These are phyloP conservation scores for Nasturtium officinale DNA, from an alignment of 345 rosid species.

Conservation along the genomic window DNA sequence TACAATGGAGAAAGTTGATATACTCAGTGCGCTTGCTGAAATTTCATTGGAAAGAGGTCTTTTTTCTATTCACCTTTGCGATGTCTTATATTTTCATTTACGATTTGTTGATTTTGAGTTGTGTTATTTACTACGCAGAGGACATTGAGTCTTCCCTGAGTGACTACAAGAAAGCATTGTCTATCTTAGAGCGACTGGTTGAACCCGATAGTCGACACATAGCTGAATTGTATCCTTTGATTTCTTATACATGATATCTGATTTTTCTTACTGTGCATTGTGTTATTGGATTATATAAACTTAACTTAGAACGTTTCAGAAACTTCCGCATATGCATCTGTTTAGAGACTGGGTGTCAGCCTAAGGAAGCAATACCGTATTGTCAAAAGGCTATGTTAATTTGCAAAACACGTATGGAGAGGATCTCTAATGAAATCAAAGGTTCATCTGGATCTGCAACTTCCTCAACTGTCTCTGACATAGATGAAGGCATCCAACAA, in stretches of 20 bases:
- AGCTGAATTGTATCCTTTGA: constrained; percentile 90
- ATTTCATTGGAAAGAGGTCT: constrained; percentile 90
- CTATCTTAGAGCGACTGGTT: constrained; percentile 72
- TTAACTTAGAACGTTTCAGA: constrained; percentile 60
- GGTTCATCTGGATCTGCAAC: constrained; percentile 51
- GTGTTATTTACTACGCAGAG: constrained; percentile 54
- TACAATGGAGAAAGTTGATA: constrained; percentile 81
- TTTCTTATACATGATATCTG: not conserved
- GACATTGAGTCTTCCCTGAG: constrained; percentile 88
- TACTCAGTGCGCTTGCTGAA: constrained; percentile 79
- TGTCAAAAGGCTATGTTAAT: constrained; percentile 78
- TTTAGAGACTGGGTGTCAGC: constrained; percentile 77
- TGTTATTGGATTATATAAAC: constrained; percentile 30
- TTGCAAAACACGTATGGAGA: constrained; percentile 69
- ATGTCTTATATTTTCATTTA: not conserved
- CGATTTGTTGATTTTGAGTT: not conserved
- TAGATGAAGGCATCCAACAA: constrained; percentile 58
- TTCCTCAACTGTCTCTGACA: constrained; percentile 55
- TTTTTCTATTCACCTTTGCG: constrained; percentile 24
- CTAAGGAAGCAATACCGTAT: constrained; percentile 76
- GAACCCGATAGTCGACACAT: constrained; percentile 82
- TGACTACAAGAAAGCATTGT: constrained; percentile 78
- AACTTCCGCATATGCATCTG: constrained; percentile 87
- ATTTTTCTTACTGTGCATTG: not conserved
- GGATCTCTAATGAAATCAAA: constrained; percentile 62